Percentiles rank a stretch among this genome's conserved stretches.
Evolutionary conservation across 2,329 filamentous ascomycete genomes (phyloP).

Genomic region (Drechmeria coniospora): DNA sequence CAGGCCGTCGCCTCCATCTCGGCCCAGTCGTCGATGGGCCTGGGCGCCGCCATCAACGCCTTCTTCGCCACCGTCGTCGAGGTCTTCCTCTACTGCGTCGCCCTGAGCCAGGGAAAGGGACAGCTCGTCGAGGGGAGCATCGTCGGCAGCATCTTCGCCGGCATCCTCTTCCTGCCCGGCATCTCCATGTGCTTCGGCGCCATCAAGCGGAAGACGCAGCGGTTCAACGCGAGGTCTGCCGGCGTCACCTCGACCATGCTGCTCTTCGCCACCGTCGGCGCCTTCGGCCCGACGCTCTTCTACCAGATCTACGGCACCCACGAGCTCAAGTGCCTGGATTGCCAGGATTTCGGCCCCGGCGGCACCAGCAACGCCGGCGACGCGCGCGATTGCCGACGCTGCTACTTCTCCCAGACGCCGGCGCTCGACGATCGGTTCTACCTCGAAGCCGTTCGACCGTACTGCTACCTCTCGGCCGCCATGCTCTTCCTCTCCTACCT

Average conservation of each 20-base stretch:
- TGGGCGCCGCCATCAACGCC: constrained; percentile 92
- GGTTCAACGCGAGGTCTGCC: constrained; percentile 92
- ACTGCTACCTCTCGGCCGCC: constrained; percentile 75
- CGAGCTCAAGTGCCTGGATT: constrained; percentile 72
- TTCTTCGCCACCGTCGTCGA: constrained; percentile 97
- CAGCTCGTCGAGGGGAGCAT: constrained; percentile 92
- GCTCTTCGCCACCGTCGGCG: constrained; percentile 85
- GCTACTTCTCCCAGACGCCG: constrained; percentile 82
- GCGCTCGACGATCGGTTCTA: constrained; percentile 81
- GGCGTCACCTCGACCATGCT: constrained; percentile 97
- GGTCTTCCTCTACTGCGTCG: constrained; percentile 93
- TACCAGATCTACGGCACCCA: constrained; percentile 98
- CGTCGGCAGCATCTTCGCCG: constrained; percentile 93
- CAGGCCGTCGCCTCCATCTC: constrained; percentile 98
- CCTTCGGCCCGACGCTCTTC: constrained; percentile 90
- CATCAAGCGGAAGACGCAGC: constrained; percentile 92
- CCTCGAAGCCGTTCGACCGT: constrained; percentile 76
- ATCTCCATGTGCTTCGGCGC: constrained; percentile 98
- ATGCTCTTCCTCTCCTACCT: constrained; percentile 85
- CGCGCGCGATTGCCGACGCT: constrained; percentile 71
- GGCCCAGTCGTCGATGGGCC: constrained; percentile 94
- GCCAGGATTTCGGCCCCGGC: constrained; percentile 27
- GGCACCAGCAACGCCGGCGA: constrained; percentile 18
- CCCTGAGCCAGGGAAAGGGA: constrained; percentile 80
- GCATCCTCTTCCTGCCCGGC: constrained; percentile 85